phyloP scores from a whole-genome alignment of 495 filamentous ascomycete genomes.

The Aspergillus bridgeri region DNA sequence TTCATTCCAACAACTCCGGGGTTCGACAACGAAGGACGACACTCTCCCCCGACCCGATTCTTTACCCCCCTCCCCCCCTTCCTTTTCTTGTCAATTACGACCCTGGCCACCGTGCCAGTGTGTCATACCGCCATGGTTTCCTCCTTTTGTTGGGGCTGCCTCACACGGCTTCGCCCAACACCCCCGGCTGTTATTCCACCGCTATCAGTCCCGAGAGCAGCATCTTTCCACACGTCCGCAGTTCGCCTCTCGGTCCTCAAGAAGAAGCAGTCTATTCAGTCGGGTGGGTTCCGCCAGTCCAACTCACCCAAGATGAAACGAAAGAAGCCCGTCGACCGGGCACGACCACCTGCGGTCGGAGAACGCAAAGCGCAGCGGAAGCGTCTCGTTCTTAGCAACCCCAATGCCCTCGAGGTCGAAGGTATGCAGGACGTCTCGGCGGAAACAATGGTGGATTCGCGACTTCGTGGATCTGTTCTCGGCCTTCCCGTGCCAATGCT shows the following conservation, averaged over 20 bases:
- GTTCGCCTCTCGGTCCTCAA: slow-evolving; percentile 35
- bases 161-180: slow-evolving; percentile 49
- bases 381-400: slow-evolving; percentile 86
- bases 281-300: slow-evolving; percentile 33
- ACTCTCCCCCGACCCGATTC: background rate
- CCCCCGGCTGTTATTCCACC: slow-evolving; percentile 42
- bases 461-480: slow-evolving; percentile 60
- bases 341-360: slow-evolving; percentile 59
- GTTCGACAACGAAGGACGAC: background rate
- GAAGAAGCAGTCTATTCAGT: slow-evolving; percentile 36
- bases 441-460: slow-evolving; percentile 50
- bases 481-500: slow-evolving; percentile 66
- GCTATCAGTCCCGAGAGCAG: slow-evolving; percentile 33
- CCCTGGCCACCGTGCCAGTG: slow-evolving; percentile 38
- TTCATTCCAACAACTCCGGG: slow-evolving; percentile 13
- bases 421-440: slow-evolving; percentile 58
- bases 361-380: slow-evolving; percentile 86
- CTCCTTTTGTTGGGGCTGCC: slow-evolving; percentile 64
- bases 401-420: slow-evolving; percentile 76
- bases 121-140: slow-evolving; percentile 56
- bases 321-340: slow-evolving; percentile 32
- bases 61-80: slow-evolving; percentile 25
- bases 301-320: slow-evolving; percentile 51
- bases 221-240: slow-evolving; percentile 45
- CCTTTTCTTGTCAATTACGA: slow-evolving; percentile 33